These are phyloP conservation scores for Dendrobium officinale DNA, from an alignment of 106 monocot genomes.

Conservation along the genomic window DNA sequence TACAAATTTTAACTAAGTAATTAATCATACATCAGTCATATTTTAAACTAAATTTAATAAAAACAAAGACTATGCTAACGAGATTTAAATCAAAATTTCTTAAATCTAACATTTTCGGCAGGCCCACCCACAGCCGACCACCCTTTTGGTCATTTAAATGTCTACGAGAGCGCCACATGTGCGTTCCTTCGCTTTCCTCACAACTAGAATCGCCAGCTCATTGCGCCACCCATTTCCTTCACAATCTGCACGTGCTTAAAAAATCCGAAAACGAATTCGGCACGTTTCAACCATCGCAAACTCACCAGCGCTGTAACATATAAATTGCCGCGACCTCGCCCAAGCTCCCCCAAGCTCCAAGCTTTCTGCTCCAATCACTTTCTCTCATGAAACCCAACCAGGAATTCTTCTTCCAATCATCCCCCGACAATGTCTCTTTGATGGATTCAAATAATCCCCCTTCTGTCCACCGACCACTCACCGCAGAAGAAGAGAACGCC, in stretches of 20 bases:
- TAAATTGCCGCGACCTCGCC: not conserved
- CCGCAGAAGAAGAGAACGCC: conserved; percentile 27
- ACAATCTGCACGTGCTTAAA: not conserved
- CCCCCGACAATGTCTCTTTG: no score
- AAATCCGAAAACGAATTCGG: not conserved
- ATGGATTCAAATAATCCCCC: no score
- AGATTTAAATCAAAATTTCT: no score
- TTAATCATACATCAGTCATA: no score
- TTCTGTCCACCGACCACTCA: not conserved
- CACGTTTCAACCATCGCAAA: not conserved
- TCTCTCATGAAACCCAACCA: not conserved
- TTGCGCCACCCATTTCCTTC: not conserved
- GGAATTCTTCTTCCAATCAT: no score
- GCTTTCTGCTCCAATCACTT: not conserved
- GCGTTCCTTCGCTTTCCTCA: not conserved
- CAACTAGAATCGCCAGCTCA: not conserved
- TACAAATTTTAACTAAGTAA: no score
- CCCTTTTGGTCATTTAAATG: not conserved
- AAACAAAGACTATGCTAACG: no score
- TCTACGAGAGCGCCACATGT: not conserved
- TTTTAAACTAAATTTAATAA: no score
- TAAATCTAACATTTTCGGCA: no score
- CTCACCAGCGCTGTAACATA: not conserved
- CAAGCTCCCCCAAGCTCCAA: not conserved
- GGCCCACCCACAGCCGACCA: no score